These are phyloP conservation scores for Harringtonia aguacate DNA, from an alignment of 2,329 filamentous ascomycete genomes.

Conservation along the genomic window DNA sequence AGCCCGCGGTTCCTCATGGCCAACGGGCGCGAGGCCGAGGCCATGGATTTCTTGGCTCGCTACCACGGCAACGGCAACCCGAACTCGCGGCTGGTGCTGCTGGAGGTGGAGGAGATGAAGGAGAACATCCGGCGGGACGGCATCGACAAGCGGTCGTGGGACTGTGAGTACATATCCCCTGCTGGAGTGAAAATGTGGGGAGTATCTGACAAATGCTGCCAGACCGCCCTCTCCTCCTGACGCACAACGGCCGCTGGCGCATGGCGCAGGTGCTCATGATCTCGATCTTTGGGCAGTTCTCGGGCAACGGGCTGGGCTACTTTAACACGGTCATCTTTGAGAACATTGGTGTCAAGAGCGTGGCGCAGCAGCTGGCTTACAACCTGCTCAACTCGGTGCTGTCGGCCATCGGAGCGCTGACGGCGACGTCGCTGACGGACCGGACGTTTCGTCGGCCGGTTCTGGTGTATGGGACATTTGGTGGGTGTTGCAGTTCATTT, in stretches of 20 bases:
- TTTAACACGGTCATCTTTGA: constrained; percentile 38
- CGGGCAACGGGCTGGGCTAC: constrained; percentile 38
- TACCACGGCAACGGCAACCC: constrained; percentile 32
- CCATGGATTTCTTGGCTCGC: constrained; percentile 27
- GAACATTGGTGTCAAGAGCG: constrained; percentile 24
- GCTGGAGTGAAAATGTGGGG: too few species aligned
- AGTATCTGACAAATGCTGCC: too few species aligned
- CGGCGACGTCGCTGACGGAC: constrained; percentile 31
- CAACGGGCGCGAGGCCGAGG: constrained; percentile 27
- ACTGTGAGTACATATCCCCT: too few species aligned
- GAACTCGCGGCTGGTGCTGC: constrained; percentile 25
- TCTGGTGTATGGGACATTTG: constrained; percentile 30
- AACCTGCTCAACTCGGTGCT: constrained; percentile 36
- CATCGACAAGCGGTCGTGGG: constrained; percentile 35
- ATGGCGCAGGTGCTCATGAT: constrained; percentile 38
- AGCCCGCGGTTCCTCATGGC: constrained; percentile 31
- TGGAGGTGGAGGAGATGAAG: constrained; percentile 31
- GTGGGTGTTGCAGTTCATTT: background rate
- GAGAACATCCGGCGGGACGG: constrained; percentile 32
- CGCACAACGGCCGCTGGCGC: constrained; percentile 35
- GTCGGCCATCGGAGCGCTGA: constrained; percentile 32
- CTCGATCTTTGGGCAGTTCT: constrained; percentile 39
- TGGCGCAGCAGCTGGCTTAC: constrained; percentile 29
- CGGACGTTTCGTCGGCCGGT: constrained; percentile 35
- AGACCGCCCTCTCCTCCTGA: constrained; percentile 30